Evolutionary conservation across 257 asterid genomes (phyloP), one percentile per base, ranked within the genome.

Genomic region (Fraxinus quadrangulata): DNA sequence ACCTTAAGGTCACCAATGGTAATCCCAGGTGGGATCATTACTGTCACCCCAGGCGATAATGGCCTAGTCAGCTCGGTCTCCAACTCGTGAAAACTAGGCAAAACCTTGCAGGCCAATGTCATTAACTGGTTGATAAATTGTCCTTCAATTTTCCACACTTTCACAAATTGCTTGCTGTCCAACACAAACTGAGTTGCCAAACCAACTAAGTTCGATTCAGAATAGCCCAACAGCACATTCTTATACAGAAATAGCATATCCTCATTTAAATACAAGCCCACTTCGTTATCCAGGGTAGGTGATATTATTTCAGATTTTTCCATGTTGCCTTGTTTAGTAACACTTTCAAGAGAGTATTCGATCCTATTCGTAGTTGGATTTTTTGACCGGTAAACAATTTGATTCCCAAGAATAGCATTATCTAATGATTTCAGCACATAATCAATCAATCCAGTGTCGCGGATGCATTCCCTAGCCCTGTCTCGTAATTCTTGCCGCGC

Each of bases 21-120:
- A 33, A 72, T 82, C 71, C 80, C 73, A 0, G 88, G 89, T 0
- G 91, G 86, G 70, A 92, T 92, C 42, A 77, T 73, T n/a, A 90
- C 89, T 0, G 83, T 80, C 79, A 75, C 97, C 28, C 96, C 98
- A 12, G 97, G 97, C 2, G 97, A 83, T 71, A 92, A 76, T 21
- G 84, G 81, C 72, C 96, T 78, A 1, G 87, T 79, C 34, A 92
- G 70, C 72, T 85, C 90, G 0, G 85, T 85, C 82, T 89, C 94
- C 81, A 92, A 28, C 89, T 94, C 98, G 71, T 87, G 91, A 66
- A 94, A 94, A 84, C 90, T 89, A 0, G 97, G 98, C 65, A 94
- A 67, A 21, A 94, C 87, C 83, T 86, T 83, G 78, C 97, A 94
- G 8, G 67, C 68, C 80, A 92, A 51, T 39, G 80, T 65, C 90